Evolutionary conservation across 371 early-diverging fungal genomes (phyloP).

Genomic region (Mortierella sp.): DNA sequence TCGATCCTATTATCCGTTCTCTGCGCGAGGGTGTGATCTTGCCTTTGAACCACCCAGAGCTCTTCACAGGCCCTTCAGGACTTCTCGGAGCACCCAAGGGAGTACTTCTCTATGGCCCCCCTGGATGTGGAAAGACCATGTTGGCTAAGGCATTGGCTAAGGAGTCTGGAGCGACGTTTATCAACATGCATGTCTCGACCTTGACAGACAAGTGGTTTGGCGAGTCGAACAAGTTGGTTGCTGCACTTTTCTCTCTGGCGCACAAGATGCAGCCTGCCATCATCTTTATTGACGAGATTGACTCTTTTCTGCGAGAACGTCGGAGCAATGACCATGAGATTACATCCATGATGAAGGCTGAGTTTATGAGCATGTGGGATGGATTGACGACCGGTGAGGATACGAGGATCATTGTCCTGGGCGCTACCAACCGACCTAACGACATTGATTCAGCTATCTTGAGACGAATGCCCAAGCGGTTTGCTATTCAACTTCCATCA

Average conservation of each 20-base stretch:
- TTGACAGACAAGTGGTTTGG: slow-evolving; percentile 98
- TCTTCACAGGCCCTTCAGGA: slow-evolving; percentile 89
- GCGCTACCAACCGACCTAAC: slow-evolving; percentile 97
- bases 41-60: slow-evolving; percentile 90
- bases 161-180: slow-evolving; percentile 95
- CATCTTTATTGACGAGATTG: slow-evolving; percentile 98
- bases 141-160: slow-evolving; percentile 96
- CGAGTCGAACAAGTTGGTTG: slow-evolving; percentile 94
- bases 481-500: slow-evolving; percentile 90
- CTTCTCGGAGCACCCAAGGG: slow-evolving; percentile 95
- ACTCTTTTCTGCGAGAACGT: slow-evolving; percentile 95
- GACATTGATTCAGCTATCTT: slow-evolving; percentile 96
- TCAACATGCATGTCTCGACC: slow-evolving; percentile 94
- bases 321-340: slow-evolving; percentile 94
- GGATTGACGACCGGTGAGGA: slow-evolving; percentile 88
- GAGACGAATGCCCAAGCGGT: slow-evolving; percentile 96
- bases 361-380: slow-evolving; percentile 99
- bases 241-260: slow-evolving; percentile 93
- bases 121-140: slow-evolving; percentile 98
- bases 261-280: slow-evolving; percentile 94
- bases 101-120: slow-evolving; percentile 94
- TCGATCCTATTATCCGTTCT: slow-evolving; percentile 91
- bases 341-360: slow-evolving; percentile 97
- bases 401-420: slow-evolving; percentile 84
- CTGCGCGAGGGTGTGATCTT: slow-evolving; percentile 95